A percentile compares a stretch with the other conserved stretches of the same genome.
Conservation (phyloP, 179 eudicot species). For the Dionaea muscipula region DNA sequence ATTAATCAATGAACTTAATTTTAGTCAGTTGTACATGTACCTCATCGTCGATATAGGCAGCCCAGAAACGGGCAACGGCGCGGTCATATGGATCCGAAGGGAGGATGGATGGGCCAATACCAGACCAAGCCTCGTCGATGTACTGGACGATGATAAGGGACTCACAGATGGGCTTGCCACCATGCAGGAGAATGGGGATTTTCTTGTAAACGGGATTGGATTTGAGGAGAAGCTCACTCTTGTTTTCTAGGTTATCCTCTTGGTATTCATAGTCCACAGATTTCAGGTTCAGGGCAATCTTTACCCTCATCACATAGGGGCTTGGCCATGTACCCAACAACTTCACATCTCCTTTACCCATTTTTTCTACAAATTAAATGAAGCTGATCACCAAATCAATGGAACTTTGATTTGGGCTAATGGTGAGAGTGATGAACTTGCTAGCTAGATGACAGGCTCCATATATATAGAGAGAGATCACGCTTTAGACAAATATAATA, state of each 20-base stretch:
- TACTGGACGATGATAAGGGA: conserved; percentile 33
- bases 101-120: conserved; percentile 22
- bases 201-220: conserved; percentile 39
- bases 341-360: conserved; percentile 20
- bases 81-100: conserved; percentile 45
- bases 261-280: conserved; percentile 28
- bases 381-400: no score
- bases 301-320: conserved; percentile 32
- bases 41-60: conserved; percentile 38
- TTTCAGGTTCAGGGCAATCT: conserved; percentile 26
- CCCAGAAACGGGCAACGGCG: conserved; percentile 43
- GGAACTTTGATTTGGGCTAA: no score
- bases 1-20: not conserved
- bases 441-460: no score
- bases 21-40: conserved; percentile 8
- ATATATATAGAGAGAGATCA: no score
- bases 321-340: conserved; percentile 33
- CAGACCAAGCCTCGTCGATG: conserved; percentile 29
- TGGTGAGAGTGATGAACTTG: no score
- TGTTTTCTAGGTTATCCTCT: conserved; percentile 17
- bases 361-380: no score
- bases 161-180: conserved; percentile 31
- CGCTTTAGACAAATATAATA: no score
- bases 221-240: conserved; percentile 35
- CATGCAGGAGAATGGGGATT: conserved; percentile 32